phyloP scores from a whole-genome alignment of 2,329 filamentous ascomycete species.

The Atkinsonella hypoxylon region DNA sequence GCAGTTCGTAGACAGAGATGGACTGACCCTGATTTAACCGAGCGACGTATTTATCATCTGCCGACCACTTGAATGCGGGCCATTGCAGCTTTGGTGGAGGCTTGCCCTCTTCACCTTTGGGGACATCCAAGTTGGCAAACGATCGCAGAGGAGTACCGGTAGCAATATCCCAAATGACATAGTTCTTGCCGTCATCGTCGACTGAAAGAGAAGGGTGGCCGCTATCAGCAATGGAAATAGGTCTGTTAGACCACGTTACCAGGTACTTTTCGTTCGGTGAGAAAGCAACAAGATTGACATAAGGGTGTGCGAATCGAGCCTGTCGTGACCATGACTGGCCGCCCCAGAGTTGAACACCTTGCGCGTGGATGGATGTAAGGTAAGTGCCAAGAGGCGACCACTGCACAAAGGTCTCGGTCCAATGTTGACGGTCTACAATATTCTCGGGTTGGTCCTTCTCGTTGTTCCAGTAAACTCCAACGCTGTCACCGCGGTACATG shows the following conservation, averaged over 20 bases:
- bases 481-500: constrained; percentile 83
- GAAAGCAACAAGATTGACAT: constrained; percentile 92
- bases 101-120: constrained; percentile 50
- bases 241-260: constrained; percentile 91
- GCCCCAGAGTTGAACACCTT: constrained; percentile 96
- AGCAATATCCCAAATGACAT: constrained; percentile 95
- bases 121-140: constrained; percentile 79
- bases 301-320: constrained; percentile 88
- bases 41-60: constrained; percentile 94
- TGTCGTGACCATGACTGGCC: constrained; percentile 80
- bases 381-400: constrained; percentile 95
- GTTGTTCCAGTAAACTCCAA: constrained; percentile 97
- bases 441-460: constrained; percentile 82
- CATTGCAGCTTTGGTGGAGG: constrained; percentile 77
- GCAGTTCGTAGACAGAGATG: constrained; percentile 84
- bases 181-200: constrained; percentile 98
- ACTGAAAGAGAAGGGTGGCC: constrained; percentile 72
- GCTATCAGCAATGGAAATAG: constrained; percentile 82
- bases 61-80: constrained; percentile 99
- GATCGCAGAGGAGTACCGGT: constrained; percentile 84
- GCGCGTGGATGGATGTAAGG: constrained; percentile 86
- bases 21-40: constrained; percentile 78
- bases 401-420: constrained; percentile 96
- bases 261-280: constrained; percentile 88
- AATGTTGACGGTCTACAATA: constrained; percentile 84